Percentiles rank a stretch among this genome's conserved stretches.
These are phyloP conservation scores for Aethionema arabicum DNA, from an alignment of 345 rosid species.

Conservation along the genomic window DNA sequence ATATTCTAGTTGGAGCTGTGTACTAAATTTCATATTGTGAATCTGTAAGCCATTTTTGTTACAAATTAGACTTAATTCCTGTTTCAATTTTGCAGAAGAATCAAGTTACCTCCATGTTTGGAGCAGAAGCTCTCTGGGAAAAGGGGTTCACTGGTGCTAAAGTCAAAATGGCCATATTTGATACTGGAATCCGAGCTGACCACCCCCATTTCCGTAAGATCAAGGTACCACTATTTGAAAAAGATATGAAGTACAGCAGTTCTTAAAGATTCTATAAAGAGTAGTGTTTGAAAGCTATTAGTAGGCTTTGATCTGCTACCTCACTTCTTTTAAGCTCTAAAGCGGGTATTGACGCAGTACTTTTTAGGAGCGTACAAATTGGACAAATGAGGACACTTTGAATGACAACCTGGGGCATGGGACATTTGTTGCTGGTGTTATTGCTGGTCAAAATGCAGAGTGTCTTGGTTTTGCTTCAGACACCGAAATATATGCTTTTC, in stretches of 20 bases:
- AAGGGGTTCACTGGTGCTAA: slow-evolving; percentile 91
- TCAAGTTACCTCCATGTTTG: slow-evolving; percentile 92
- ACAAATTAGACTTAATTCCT: not conserved
- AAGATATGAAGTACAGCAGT: slow-evolving; percentile 1
- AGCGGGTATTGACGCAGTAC: slow-evolving; percentile 39
- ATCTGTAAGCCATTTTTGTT: slow-evolving; percentile 10
- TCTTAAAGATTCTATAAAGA: not conserved
- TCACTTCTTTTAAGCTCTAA: slow-evolving; percentile 31
- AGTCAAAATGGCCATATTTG: slow-evolving; percentile 98
- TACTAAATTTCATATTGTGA: not conserved
- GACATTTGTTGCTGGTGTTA: slow-evolving; percentile 97
- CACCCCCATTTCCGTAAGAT: slow-evolving; percentile 97
- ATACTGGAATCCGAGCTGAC: slow-evolving; percentile 88
- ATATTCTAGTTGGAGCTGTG: not conserved
- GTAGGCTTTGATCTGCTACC: not conserved
- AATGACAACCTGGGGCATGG: slow-evolving; percentile 99
- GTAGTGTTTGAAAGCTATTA: not conserved
- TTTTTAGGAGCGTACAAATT: slow-evolving; percentile 91
- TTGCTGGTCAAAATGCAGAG: slow-evolving; percentile 83
- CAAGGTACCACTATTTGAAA: slow-evolving; percentile 50
- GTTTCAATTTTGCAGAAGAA: slow-evolving; percentile 53
- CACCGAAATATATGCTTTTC: slow-evolving; percentile 89
- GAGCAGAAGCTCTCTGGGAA: slow-evolving; percentile 85
- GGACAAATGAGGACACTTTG: slow-evolving; percentile 96
- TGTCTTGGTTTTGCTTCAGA: slow-evolving; percentile 98